Evolutionary conservation across 345 rosid species (phyloP).

Genomic region (Populus pruinosa): DNA sequence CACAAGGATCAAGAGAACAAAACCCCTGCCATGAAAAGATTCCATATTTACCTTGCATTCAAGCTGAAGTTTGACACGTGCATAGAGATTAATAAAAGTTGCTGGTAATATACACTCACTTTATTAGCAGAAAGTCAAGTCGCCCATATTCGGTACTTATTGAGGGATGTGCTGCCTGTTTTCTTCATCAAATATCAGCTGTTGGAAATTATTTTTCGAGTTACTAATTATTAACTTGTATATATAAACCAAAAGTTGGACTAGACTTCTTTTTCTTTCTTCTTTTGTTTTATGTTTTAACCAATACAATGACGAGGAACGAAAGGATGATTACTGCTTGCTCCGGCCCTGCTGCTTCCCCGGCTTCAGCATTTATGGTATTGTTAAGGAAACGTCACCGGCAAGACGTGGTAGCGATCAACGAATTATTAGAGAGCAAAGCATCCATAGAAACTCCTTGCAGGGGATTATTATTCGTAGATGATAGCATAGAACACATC

Average conservation of each 20-base stretch:
- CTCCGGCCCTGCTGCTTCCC: background rate
- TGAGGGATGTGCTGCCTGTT: background rate
- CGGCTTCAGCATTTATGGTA: background rate
- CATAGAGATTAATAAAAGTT: background rate
- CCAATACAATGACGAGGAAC: background rate
- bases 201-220: too few species aligned
- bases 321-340: background rate
- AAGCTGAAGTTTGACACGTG: constrained; percentile 69
- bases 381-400: background rate
- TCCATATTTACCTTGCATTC: constrained; percentile 74
- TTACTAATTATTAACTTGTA: too few species aligned
- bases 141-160: background rate
- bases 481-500: background rate
- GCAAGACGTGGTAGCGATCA: background rate
- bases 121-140: background rate
- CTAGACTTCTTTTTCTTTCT: too few species aligned
- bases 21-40: background rate
- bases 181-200: background rate
- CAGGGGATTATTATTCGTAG: background rate
- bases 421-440: background rate
- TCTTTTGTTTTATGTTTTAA: too few species aligned
- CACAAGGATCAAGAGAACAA: constrained; percentile 1
- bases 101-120: background rate
- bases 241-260: too few species aligned
- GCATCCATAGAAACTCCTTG: background rate